Conservation (phyloP, 1,284 basidiomycete genomes). For the Ganoderma lingzhi region DNA sequence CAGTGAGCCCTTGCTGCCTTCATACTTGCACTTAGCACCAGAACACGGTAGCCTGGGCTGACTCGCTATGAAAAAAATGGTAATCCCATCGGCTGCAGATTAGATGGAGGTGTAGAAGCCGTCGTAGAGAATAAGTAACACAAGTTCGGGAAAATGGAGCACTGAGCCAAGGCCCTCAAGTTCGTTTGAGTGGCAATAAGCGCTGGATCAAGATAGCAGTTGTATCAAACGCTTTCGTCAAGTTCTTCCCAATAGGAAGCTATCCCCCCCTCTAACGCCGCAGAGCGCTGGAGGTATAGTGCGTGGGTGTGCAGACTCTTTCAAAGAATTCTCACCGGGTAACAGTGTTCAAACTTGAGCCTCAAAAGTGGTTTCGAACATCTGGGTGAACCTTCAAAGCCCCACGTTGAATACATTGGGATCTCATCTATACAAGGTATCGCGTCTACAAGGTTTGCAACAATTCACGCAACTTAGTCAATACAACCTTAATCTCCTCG, state of each 20-base stretch:
- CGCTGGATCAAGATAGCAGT: constrained; percentile 2
- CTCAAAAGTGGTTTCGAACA: neutral
- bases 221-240: neutral
- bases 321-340: no score
- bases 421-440: neutral
- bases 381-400: neutral
- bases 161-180: neutral
- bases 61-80: neutral
- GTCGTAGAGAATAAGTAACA: neutral
- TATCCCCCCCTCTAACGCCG: neutral
- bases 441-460: constrained; percentile 46
- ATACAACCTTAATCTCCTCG: constrained; percentile 75
- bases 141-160: neutral
- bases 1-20: neutral
- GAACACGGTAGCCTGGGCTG: neutral
- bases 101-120: no score
- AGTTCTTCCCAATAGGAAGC: neutral
- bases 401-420: no score
- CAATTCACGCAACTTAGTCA: constrained; percentile 57
- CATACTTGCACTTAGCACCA: neutral
- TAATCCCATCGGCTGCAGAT: no score
- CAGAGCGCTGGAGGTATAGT: neutral
- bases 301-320: neutral
- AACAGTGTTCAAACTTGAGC: neutral
- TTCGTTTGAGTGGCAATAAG: neutral